Evolutionary conservation across 2,329 filamentous ascomycete species (phyloP).

Genomic region (Arthrobotrys entomopaga): DNA sequence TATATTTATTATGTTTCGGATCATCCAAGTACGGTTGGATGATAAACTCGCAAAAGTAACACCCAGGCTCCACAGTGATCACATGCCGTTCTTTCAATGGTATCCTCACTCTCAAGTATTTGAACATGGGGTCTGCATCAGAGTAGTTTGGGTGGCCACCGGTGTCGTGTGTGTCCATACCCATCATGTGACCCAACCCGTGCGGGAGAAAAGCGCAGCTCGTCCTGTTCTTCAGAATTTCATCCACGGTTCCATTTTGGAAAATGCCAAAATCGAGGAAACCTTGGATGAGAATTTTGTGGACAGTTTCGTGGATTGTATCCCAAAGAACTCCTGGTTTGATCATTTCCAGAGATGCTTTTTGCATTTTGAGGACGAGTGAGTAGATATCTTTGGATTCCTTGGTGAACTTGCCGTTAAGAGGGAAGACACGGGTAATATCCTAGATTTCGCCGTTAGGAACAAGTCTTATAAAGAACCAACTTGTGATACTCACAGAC

Average conservation of each 20-base stretch:
- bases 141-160: constrained; percentile 78
- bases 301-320: constrained; percentile 80
- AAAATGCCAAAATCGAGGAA: constrained; percentile 80
- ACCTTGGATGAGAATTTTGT: constrained; percentile 82
- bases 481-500: constrained; percentile 63
- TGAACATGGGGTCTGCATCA: constrained; percentile 85
- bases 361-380: constrained; percentile 87
- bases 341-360: constrained; percentile 76
- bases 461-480: constrained; percentile 58
- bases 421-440: constrained; percentile 86
- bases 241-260: constrained; percentile 71
- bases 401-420: constrained; percentile 75
- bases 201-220: constrained; percentile 92
- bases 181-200: constrained; percentile 78
- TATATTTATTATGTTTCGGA: constrained; percentile 77
- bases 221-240: constrained; percentile 80
- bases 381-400: constrained; percentile 81
- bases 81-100: constrained; percentile 80
- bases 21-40: constrained; percentile 81
- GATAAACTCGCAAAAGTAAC: constrained; percentile 92
- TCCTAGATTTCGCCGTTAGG: constrained; percentile 65
- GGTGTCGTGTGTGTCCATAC: constrained; percentile 91
- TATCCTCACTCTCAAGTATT: constrained; percentile 83
- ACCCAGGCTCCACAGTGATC: constrained; percentile 92
- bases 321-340: constrained; percentile 82